A percentile compares a stretch with the other conserved stretches of the same genome.
These are phyloP conservation scores for Candida berthetii DNA, from an alignment of 805 yeast genomes.

Conservation along the genomic window DNA sequence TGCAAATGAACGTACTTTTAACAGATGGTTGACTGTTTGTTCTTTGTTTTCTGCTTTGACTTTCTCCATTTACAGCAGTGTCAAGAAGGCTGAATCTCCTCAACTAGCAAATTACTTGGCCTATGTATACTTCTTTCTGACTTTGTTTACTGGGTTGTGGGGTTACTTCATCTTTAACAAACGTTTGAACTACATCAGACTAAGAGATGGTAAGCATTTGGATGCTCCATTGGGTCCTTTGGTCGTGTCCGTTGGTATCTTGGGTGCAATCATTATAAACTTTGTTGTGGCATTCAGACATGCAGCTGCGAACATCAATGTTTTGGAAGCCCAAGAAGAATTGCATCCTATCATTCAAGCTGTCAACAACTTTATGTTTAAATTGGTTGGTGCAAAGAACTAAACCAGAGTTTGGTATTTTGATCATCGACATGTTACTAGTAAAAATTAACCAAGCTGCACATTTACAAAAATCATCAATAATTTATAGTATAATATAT, in stretches of 20 bases:
- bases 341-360: conserved; percentile 19
- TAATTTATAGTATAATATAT: conserved; percentile 1
- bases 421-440: no score
- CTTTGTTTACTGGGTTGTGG: conserved; percentile 84
- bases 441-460: background rate
- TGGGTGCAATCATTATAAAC: conserved; percentile 62
- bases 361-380: conserved; percentile 24
- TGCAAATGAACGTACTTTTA: conserved; percentile 96
- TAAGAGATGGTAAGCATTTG: conserved; percentile 80
- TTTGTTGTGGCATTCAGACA: conserved; percentile 60
- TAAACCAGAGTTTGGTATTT: background rate
- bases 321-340: conserved; percentile 7
- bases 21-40: conserved; percentile 91
- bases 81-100: conserved; percentile 59
- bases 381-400: conserved; percentile 24
- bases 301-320: conserved; percentile 18
- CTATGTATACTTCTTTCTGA: conserved; percentile 71
- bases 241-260: conserved; percentile 63
- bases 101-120: conserved; percentile 64
- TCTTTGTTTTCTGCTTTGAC: conserved; percentile 80
- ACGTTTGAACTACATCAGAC: conserved; percentile 67
- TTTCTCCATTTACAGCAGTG: conserved; percentile 75
- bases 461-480: background rate
- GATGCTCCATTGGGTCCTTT: conserved; percentile 91
- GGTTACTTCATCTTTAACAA: conserved; percentile 72